Conservation (phyloP, 139 green algal genomes). For the Closterium sp. region DNA sequence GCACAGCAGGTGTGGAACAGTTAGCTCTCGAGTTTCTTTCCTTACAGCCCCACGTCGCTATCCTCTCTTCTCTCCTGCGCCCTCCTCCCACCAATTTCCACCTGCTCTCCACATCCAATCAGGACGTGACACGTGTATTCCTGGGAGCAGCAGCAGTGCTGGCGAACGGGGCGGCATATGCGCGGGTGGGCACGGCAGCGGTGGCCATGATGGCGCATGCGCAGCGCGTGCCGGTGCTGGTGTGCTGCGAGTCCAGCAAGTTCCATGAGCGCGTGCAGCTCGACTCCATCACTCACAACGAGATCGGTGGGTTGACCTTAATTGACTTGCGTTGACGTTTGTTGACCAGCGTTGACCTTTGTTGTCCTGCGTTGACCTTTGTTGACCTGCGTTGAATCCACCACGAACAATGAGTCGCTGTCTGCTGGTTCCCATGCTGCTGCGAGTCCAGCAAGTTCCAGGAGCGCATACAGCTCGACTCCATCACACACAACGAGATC, state of each 20-base stretch:
- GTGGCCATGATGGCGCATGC: constrained; percentile 77
- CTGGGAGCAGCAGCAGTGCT: constrained; percentile 86
- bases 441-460: constrained; percentile 96
- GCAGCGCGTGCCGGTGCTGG: constrained; percentile 77
- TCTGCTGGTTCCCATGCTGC: too few relatives aligned
- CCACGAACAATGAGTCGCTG: too few relatives aligned
- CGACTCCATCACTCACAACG: constrained; percentile 87
- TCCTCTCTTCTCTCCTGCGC: background rate
- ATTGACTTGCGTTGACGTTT: background rate
- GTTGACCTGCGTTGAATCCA: background rate
- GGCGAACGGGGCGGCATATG: constrained; percentile 87
- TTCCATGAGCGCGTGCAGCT: constrained; percentile 82
- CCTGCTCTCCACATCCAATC: background rate
- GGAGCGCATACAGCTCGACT: constrained; percentile 68
- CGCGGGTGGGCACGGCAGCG: constrained; percentile 74
- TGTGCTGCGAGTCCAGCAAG: constrained; percentile 95
- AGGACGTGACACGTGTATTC: constrained; percentile 79
- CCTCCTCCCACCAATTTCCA: background rate
- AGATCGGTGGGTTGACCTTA: constrained; percentile 70
- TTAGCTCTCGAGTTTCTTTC: too few relatives aligned
- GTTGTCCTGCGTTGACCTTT: too few relatives aligned
- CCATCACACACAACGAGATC: constrained; percentile 94
- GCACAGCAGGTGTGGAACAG: too few relatives aligned
- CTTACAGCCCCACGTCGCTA: too few relatives aligned
- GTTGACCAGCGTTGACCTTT: background rate